phyloP scores from a whole-genome alignment of 495 filamentous ascomycete genomes.

The Aspergillus funiculosus region DNA sequence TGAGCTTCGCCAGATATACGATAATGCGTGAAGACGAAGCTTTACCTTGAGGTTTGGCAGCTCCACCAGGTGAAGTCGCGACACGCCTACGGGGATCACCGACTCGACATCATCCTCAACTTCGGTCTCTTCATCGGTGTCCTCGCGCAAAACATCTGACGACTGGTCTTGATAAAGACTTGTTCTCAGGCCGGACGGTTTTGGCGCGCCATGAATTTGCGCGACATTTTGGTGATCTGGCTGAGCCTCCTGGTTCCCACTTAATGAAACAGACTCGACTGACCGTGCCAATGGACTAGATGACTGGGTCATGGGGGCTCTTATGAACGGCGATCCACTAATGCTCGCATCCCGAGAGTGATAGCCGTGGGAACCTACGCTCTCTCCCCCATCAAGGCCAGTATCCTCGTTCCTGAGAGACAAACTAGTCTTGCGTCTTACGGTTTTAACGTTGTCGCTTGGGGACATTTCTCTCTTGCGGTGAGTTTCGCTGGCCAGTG shows the following conservation, averaged over 20 bases:
- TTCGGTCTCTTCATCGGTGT: slow-evolving; percentile 13
- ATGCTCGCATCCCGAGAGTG: slow-evolving; percentile 36
- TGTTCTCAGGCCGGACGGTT: slow-evolving; percentile 31
- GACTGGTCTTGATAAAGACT: slow-evolving; percentile 23
- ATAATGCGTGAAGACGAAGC: background rate
- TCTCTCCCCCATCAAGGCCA: slow-evolving; percentile 16
- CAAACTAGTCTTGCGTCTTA: slow-evolving; percentile 20
- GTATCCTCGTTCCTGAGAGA: slow-evolving; percentile 18
- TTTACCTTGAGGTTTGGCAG: slow-evolving; percentile 45
- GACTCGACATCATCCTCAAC: slow-evolving; percentile 19
- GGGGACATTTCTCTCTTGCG: slow-evolving; percentile 28
- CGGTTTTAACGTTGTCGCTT: slow-evolving; percentile 15
- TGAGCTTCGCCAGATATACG: slow-evolving; percentile 4
- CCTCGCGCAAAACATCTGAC: slow-evolving; percentile 5
- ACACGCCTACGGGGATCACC: slow-evolving; percentile 66
- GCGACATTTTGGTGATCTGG: slow-evolving; percentile 17
- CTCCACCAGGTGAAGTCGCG: slow-evolving; percentile 60
- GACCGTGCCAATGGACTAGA: slow-evolving; percentile 33
- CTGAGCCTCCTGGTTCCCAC: slow-evolving; percentile 25
- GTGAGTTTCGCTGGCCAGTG: slow-evolving; percentile 3
- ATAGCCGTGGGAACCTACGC: slow-evolving; percentile 22
- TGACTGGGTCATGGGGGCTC: slow-evolving; percentile 27
- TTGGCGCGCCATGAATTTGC: slow-evolving; percentile 17
- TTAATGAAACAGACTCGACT: slow-evolving; percentile 26
- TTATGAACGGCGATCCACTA: slow-evolving; percentile 40